Base-by-base conservation (phyloP, 2,329 filamentous ascomycete species). In the Didymella sp. region DNA sequence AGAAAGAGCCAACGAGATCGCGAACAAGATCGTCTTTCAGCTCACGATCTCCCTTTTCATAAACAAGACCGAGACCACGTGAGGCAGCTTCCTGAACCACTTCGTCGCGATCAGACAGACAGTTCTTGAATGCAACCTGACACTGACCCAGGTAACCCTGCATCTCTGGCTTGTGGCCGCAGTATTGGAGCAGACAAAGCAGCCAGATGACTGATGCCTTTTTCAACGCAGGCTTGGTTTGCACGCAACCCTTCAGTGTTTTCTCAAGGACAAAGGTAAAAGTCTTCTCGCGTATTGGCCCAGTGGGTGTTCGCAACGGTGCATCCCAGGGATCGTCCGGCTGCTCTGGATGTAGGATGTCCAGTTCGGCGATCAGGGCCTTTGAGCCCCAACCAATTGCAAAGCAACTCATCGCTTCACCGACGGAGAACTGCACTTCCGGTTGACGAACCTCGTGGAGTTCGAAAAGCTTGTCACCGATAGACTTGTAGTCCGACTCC, bases 191-290 rank as follows among this genome's bases (percentile, higher is more conserved):
- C 3, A 98, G 78, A 69, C 90, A 96, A 57, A 98, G 88, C 0
- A 98, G 84, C 95, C 95, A 98, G 66, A 99, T 96, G 0, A 92
- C 92, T 0, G 93, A 94, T 3, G 94, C 92, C 73, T 96, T 96
- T 66, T 92, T 88, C 4, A 97, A 80, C 0, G 92, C 90, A 1
- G 95, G 95, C 70, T 97, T 97, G 0, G 91, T 92, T 8, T 89
- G 87, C 67, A 89, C 89, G 78, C 90, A 95, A 68, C 95, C 89
- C 2, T 80, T 79, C 43, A 98, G 81, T 2, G 96, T 83, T 70
- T 89, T 92, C 57, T 90, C 85, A 5, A 96, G 78, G 1, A 91
- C 81, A 0, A 79, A 76, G 8, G 78, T 77, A 24, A 77, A 58
- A 89, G 77, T 48, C 82, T 74, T 67, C 56, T 60, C 59, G 49